Conservation (phyloP, 768 basidiomycete genomes). For the Lactarius sp. region DNA sequence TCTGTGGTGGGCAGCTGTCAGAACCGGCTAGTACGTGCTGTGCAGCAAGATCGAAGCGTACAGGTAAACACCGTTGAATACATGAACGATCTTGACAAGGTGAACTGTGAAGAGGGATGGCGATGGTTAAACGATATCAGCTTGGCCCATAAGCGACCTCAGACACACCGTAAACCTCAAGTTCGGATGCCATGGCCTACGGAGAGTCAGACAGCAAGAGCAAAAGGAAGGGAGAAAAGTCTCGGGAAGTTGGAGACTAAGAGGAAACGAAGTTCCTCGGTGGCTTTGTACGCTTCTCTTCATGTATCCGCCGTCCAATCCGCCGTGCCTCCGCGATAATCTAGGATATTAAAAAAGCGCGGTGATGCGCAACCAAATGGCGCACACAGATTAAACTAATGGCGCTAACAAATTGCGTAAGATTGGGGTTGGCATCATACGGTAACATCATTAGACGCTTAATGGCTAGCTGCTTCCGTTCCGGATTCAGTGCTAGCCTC, state of each 20-base stretch:
- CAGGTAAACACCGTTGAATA: conserved; percentile 22
- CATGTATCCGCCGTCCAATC: conserved; percentile 1
- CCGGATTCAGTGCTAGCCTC: neutral
- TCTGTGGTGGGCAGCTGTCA: conserved; percentile 8
- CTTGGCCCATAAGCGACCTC: neutral
- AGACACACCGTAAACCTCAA: conserved; percentile 13
- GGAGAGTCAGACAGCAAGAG: neutral
- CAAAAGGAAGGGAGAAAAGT: neutral
- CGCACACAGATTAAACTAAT: neutral
- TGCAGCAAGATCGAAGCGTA: conserved; percentile 11
- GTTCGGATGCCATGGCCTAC: conserved; percentile 6
- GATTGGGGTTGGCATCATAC: neutral
- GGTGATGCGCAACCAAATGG: neutral
- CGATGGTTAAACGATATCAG: neutral
- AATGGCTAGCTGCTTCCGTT: neutral
- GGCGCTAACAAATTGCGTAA: neutral
- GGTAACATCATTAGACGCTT: neutral
- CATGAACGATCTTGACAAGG: conserved; percentile 17
- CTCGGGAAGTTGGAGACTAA: conserved; percentile 8
- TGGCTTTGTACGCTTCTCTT: neutral
- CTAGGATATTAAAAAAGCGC: neutral
- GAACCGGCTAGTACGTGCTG: too few relatives aligned
- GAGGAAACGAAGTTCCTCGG: conserved; percentile 9
- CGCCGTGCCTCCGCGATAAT: neutral
- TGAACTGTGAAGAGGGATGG: neutral